Percentiles rank a stretch among this genome's conserved stretches.
These are phyloP conservation scores for Ogataea nakhonphanomensis DNA, from an alignment of 805 yeast species.

Conservation along the genomic window DNA sequence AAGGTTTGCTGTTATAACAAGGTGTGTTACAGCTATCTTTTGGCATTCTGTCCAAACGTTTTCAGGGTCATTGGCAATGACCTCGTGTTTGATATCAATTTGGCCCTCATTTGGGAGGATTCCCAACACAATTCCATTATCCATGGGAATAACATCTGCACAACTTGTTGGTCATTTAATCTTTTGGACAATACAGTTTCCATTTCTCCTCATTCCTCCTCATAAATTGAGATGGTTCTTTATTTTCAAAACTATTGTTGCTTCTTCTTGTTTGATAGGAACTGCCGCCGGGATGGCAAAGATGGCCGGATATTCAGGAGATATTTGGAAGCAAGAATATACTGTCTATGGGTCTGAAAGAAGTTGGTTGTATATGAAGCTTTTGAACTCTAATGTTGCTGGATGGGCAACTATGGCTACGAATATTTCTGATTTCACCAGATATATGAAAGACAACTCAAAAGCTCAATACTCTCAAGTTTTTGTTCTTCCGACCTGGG, in stretches of 20 bases:
- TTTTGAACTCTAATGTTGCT: conserved; percentile 33
- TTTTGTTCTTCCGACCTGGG: conserved; percentile 26
- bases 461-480: conserved; percentile 34
- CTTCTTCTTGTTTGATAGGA: conserved; percentile 25
- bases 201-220: conserved; percentile 31
- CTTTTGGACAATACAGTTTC: conserved; percentile 32
- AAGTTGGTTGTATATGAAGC: conserved; percentile 26
- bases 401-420: conserved; percentile 37
- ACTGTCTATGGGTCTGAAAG: conserved; percentile 24
- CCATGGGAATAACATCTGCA: conserved; percentile 27
- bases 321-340: conserved; percentile 21
- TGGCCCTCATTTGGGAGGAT: conserved; percentile 28
- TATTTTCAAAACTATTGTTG: conserved; percentile 31
- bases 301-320: conserved; percentile 29
- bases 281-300: conserved; percentile 34
- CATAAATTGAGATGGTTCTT: conserved; percentile 36
- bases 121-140: conserved; percentile 28
- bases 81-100: conserved; percentile 26
- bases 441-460: conserved; percentile 33
- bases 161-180: conserved; percentile 33
- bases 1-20: conserved; percentile 29
- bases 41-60: conserved; percentile 29
- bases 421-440: conserved; percentile 38
- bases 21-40: conserved; percentile 33
- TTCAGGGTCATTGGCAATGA: conserved; percentile 30